Percentiles rank a stretch among this genome's conserved stretches.
These are phyloP conservation scores for Ettlia oleoabundans DNA, from an alignment of 139 green algal species.

Conservation along the genomic window DNA sequence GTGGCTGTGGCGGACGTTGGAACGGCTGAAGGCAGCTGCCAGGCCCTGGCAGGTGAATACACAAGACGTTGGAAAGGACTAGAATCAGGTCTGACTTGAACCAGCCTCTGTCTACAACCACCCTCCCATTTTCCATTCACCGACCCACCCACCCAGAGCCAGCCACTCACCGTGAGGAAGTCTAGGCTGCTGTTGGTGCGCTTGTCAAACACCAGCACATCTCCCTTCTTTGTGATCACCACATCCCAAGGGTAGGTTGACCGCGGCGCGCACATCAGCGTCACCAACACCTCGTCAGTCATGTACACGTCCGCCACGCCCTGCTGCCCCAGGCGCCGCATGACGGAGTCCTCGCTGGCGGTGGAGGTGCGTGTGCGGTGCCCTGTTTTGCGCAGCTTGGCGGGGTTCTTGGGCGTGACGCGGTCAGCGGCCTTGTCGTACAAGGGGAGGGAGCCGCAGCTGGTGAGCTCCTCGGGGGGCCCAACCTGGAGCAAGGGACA, in stretches of 20 bases:
- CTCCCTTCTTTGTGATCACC: conserved; percentile 66
- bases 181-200: conserved; percentile 81
- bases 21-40: no score
- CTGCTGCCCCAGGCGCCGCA: conserved; percentile 73
- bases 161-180: conserved; percentile 82
- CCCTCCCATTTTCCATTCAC: no score
- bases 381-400: conserved; percentile 76
- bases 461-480: conserved; percentile 57
- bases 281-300: conserved; percentile 90
- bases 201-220: conserved; percentile 90
- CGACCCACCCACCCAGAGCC: no score
- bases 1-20: no score
- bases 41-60: no score
- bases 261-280: conserved; percentile 93
- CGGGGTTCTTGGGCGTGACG: conserved; percentile 82
- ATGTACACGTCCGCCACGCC: conserved; percentile 84
- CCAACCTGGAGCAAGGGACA: not conserved
- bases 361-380: conserved; percentile 79
- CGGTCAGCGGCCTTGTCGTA: conserved; percentile 94
- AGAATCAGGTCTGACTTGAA: no score
- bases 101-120: no score
- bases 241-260: conserved; percentile 95
- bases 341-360: conserved; percentile 91
- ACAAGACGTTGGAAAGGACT: no score
- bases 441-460: conserved; percentile 78